Evolutionary conservation across 2,329 filamentous ascomycete genomes (phyloP), one percentile per base, ranked within the genome.

Genomic region (Neobulgaria alba): DNA sequence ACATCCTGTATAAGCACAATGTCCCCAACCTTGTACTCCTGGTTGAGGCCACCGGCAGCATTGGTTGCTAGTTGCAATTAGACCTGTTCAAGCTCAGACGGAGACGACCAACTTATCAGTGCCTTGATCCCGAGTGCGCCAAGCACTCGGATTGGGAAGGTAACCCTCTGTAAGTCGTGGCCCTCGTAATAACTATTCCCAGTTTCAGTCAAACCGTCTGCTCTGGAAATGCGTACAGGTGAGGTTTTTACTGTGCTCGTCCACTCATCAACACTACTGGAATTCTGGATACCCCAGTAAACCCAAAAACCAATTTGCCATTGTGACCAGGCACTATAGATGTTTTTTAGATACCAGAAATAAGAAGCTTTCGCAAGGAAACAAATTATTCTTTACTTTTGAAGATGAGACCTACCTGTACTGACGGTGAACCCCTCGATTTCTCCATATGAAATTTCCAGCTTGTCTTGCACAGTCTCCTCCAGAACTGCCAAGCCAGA

Each of bases 1-100:
- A 75, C 74, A 62, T 83, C 78, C 53, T 81, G 79, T 41, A 83
- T 55, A 35, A 79, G 61, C 32, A 81, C 72, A 42, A 83, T 73
- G 57, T 82, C 79, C 35, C 79, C 79, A 20, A 82, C 75, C 17
- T 61, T 62, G 60, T 80, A 82, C 29, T 69, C 67, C n/a, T 71
- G 67, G 58, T 82, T 82, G 26, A 82, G 60, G 10, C 76, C 77
- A 42, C 79, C 79, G 30, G 77, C 76, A 32, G 79, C 78, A 57
- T 82, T 83, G 32, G 78, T 83, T 49, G 81, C 74, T 75, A 52
- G 41, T 32, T 10, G 14, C 18, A 20, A 20, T 20, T 17, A 4
- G 15, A 17, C 16, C 3, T 8, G 3, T 16, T 17, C 23, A 7
- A 26, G 7, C 7, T 26, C 7, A n/a, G 16, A 9, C 14, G 33